Evolutionary conservation across 257 asterid genomes (phyloP).

Genomic region (Haberlea rhodopensis): DNA sequence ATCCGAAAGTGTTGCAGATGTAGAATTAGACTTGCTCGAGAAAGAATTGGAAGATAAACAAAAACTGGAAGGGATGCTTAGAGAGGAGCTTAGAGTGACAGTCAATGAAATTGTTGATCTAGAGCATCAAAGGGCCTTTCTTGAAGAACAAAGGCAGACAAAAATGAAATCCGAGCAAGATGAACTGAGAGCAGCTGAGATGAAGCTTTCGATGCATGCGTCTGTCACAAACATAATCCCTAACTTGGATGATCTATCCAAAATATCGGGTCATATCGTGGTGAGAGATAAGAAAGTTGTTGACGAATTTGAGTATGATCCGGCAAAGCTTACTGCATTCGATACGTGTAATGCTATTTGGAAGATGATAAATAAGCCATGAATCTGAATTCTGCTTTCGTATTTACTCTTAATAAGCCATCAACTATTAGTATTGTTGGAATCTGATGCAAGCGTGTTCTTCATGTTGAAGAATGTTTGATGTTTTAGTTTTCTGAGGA

Average conservation of each 20-base stretch:
- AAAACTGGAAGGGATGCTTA: slow-evolving; percentile 30
- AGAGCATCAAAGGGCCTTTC: slow-evolving; percentile 44
- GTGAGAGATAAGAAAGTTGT: too few relatives aligned
- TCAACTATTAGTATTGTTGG: not conserved
- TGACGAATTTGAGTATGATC: too few relatives aligned
- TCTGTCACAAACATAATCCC: slow-evolving; percentile 81
- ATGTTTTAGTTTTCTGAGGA: not conserved
- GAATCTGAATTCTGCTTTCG: not conserved
- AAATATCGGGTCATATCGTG: slow-evolving; percentile 47
- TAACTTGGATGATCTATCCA: slow-evolving; percentile 56
- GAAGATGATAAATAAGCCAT: slow-evolving; percentile 51
- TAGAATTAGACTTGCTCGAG: slow-evolving; percentile 31
- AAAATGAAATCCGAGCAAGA: slow-evolving; percentile 59
- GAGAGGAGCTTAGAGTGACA: slow-evolving; percentile 57
- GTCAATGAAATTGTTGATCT: slow-evolving; percentile 49
- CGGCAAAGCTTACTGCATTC: slow-evolving; percentile 4
- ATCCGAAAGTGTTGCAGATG: slow-evolving; percentile 30
- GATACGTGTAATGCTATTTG: slow-evolving; percentile 53
- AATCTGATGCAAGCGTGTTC: not conserved
- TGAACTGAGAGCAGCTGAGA: slow-evolving; percentile 62
- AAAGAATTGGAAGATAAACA: slow-evolving; percentile 38
- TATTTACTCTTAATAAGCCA: too few relatives aligned
- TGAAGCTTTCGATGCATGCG: slow-evolving; percentile 77
- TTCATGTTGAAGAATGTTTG: not conserved
- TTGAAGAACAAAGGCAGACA: slow-evolving; percentile 49